A percentile compares a stretch with the other conserved stretches of the same genome.
Evolutionary conservation across 371 early-diverging fungal species (phyloP).

Genomic region (Syncephalastrum sp.): DNA sequence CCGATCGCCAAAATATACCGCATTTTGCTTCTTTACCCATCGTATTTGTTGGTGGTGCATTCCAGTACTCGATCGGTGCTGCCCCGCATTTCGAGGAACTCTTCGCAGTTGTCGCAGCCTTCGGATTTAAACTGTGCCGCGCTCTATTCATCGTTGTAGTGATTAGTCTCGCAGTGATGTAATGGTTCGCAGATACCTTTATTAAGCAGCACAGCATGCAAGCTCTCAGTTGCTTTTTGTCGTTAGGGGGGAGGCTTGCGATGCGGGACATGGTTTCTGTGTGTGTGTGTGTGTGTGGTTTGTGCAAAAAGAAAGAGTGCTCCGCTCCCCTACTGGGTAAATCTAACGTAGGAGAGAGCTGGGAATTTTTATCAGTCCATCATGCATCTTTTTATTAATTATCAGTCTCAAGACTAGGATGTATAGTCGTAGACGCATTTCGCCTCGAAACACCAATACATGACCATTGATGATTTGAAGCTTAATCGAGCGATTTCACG

Average conservation of each 20-base stretch:
- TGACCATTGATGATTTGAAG: too few species aligned
- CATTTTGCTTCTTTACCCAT: conserved; percentile 61
- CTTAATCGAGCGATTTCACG: too few species aligned
- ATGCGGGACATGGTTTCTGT: too few species aligned
- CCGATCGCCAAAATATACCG: not conserved
- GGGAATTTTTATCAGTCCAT: too few species aligned
- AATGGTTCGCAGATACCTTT: conserved; percentile 54
- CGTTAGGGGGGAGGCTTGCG: conserved; percentile 39
- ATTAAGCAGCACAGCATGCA: conserved; percentile 93
- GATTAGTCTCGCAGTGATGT: not conserved
- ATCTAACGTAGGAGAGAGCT: too few species aligned
- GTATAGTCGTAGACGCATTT: too few species aligned
- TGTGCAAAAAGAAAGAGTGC: too few species aligned
- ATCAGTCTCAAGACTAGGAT: too few species aligned
- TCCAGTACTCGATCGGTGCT: conserved; percentile 68
- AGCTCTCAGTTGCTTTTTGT: conserved; percentile 83
- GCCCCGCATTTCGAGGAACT: conserved; percentile 75
- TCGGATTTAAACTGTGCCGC: conserved; percentile 71
- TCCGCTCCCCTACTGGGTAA: too few species aligned
- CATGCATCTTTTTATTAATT: too few species aligned
- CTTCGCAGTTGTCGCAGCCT: conserved; percentile 95
- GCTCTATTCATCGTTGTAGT: conserved; percentile 40
- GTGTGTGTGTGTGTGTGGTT: too few species aligned
- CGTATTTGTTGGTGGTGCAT: conserved; percentile 88
- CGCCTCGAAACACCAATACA: too few species aligned